Base-by-base conservation (phyloP, 2,329 filamentous ascomycete genomes). In the Trichoderma breve region DNA sequence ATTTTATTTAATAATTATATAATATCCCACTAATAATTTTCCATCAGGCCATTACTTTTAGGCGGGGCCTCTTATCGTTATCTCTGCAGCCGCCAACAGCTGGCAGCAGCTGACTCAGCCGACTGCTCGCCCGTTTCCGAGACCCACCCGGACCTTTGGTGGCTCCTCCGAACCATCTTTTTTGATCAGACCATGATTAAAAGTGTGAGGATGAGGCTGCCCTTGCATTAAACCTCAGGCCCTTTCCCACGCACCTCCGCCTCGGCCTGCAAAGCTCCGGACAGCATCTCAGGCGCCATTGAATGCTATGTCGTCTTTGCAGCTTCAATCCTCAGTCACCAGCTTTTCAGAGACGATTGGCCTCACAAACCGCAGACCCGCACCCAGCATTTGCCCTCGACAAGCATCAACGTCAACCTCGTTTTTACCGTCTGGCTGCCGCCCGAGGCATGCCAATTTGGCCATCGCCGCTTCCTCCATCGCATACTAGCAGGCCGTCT, bases 81-180 rank as follows among this genome's bases (percentile, higher is more conserved):
- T 70, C 64, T 21, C 6, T 28, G 1, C 57, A 70, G 57, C 57
- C 39, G 67, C 2, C 0, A 1, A 1, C 61, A 66, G 70, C 63
- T 62, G 51, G 24, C 24, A 12, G 4, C 36, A 60, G 55, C 28
- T 70, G 67, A 36, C 64, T 67, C 55, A 67, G 64, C 64, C 30
- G 8, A 18, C 6, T 18, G 30, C n/a, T 36, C 53, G 39, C 58
- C 36, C 39, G 39, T 15, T 53, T 51, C 67, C 66, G 69, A 58
- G 58, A 60, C 71, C 66, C 71, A 64, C 66, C 60, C 67, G 58
- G 71, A 64, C 43, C 67, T 53, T 55, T 61, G 57, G 71, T 66
- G 70, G 70, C 70, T 71, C 70, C 53, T 62, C 53, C 66, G 36
- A 70, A 47, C 66, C 66, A 66, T 71, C 63, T 73, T 73, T 73